phyloP scores from a whole-genome alignment of 257 asterid species.

The Salvia hispanica region DNA sequence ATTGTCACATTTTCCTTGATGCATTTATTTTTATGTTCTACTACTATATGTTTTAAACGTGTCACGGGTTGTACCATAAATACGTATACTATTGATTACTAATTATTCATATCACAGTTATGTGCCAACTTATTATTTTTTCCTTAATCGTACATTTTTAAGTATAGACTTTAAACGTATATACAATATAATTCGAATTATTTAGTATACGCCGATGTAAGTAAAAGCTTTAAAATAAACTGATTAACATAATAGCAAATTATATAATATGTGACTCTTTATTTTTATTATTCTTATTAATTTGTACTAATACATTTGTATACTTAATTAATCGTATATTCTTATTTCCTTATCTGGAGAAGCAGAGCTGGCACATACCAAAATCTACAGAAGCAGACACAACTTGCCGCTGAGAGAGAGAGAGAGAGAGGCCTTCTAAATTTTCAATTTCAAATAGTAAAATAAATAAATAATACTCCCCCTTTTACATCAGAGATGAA shows the following conservation, averaged over 20 bases:
- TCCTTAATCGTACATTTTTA: neutral
- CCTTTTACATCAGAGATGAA: neutral
- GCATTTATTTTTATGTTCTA: neutral
- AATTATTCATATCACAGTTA: neutral
- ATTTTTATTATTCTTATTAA: too few relatives aligned
- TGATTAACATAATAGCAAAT: neutral
- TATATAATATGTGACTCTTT: neutral
- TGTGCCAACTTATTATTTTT: neutral
- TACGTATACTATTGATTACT: neutral
- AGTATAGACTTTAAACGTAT: too few relatives aligned
- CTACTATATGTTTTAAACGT: neutral
- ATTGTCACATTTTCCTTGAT: neutral
- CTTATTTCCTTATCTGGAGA: conserved; percentile 17
- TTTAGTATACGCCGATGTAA: neutral
- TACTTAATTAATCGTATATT: too few relatives aligned
- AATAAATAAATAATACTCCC: conserved; percentile 13
- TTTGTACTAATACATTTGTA: too few relatives aligned
- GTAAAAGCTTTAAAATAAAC: neutral
- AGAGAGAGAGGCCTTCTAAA: conserved; percentile 25
- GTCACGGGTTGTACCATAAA: neutral
- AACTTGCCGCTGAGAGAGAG: conserved; percentile 26
- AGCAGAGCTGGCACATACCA: conserved; percentile 31
- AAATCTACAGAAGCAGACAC: conserved; percentile 35
- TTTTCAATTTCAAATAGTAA: conserved; percentile 38
- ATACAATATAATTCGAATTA: too few relatives aligned